phyloP scores from a whole-genome alignment of 148 eudicot genomes.

The Spergularia marina region DNA sequence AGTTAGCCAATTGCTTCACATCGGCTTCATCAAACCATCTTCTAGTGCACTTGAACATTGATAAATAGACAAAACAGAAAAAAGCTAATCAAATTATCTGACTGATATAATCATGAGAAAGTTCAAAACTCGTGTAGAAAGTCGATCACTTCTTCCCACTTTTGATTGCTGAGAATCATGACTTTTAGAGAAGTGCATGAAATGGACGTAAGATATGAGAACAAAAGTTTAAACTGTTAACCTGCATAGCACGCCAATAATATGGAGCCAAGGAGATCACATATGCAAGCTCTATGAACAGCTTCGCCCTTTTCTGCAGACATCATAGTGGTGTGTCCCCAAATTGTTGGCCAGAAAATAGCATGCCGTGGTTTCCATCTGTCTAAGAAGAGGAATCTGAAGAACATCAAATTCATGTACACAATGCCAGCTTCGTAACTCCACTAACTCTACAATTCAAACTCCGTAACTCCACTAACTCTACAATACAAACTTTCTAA shows the following conservation, averaged over 20 bases:
- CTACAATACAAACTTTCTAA: too few relatives aligned
- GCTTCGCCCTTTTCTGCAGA: conserved; percentile 61
- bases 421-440: too few relatives aligned
- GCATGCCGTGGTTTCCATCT: conserved; percentile 79
- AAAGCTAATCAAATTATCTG: background rate
- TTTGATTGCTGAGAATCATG: too few relatives aligned
- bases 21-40: conserved; percentile 79
- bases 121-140: too few relatives aligned
- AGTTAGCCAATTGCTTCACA: conserved; percentile 60
- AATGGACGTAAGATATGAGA: background rate
- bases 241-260: conserved; percentile 99
- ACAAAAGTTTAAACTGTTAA: conserved; percentile 18
- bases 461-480: too few relatives aligned
- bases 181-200: background rate
- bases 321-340: conserved; percentile 49
- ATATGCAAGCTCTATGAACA: conserved; percentile 74
- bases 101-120: background rate
- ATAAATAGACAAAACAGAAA: background rate
- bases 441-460: too few relatives aligned
- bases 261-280: conserved; percentile 94
- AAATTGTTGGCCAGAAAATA: conserved; percentile 72
- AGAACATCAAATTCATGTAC: background rate
- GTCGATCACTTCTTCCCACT: too few relatives aligned
- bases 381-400: conserved; percentile 76
- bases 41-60: conserved; percentile 65